phyloP scores from a whole-genome alignment of 2,329 filamentous ascomycete species.

The Pestalotiopsis sp. region DNA sequence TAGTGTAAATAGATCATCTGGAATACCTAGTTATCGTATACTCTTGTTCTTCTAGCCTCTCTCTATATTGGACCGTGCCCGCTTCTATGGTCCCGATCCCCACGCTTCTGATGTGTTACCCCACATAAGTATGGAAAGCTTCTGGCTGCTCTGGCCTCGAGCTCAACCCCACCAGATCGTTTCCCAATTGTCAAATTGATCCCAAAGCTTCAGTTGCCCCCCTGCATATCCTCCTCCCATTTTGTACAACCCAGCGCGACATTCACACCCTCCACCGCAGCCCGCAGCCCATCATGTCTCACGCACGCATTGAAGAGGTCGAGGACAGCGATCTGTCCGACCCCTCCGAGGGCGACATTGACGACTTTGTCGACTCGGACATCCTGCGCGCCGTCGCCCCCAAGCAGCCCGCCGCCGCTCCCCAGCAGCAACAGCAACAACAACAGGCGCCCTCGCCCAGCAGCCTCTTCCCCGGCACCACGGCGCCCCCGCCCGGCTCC shows the following conservation, averaged over 20 bases:
- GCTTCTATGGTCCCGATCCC: neutral
- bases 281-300: constrained; percentile 63
- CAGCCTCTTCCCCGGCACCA: constrained; percentile 20
- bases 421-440: constrained; percentile 16
- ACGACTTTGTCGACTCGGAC: constrained; percentile 61
- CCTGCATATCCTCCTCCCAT: neutral
- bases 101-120: neutral
- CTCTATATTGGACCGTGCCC: neutral
- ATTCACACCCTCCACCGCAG: neutral
- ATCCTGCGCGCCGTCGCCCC: constrained; percentile 51
- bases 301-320: constrained; percentile 90
- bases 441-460: constrained; percentile 28
- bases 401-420: constrained; percentile 30
- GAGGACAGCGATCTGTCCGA: constrained; percentile 76
- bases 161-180: constrained; percentile 5
- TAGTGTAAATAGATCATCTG: too few species aligned
- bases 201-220: neutral
- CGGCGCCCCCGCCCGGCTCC: constrained; percentile 20
- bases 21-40: neutral
- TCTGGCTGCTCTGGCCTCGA: neutral
- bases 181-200: neutral
- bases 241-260: neutral
- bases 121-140: neutral
- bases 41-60: neutral
- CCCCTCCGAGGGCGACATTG: constrained; percentile 84